A percentile compares a stretch with the other conserved stretches of the same genome.
Evolutionary conservation across 78 protist genomes (phyloP).

Genomic region (Dictyostelium purpureum): DNA sequence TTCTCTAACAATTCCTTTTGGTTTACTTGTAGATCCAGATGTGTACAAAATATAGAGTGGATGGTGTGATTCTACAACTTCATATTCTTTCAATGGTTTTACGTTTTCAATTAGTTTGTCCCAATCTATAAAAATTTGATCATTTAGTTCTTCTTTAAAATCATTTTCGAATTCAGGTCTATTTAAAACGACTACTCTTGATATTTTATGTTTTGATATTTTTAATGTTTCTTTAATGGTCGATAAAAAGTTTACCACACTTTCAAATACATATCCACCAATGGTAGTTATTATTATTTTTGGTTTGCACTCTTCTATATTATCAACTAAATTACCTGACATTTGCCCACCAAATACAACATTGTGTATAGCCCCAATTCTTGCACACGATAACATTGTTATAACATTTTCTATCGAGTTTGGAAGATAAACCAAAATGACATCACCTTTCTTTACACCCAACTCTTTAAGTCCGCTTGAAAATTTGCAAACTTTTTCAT

Average conservation of each 20-base stretch:
- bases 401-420: slow-evolving; percentile 54
- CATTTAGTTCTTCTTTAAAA: too few relatives aligned
- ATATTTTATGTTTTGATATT: background rate
- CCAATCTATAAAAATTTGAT: slow-evolving; percentile 67
- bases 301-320: slow-evolving; percentile 73
- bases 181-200: background rate
- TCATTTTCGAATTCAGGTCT: background rate
- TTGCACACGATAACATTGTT: slow-evolving; percentile 93
- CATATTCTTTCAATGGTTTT: slow-evolving; percentile 8
- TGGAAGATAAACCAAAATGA: slow-evolving; percentile 92
- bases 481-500: slow-evolving; percentile 56
- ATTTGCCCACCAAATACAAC: slow-evolving; percentile 80
- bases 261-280: slow-evolving; percentile 27
- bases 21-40: slow-evolving; percentile 86
- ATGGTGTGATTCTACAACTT: slow-evolving; percentile 69
- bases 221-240: slow-evolving; percentile 28
- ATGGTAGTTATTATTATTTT: slow-evolving; percentile 57
- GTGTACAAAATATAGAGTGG: slow-evolving; percentile 93
- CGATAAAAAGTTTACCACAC: background rate
- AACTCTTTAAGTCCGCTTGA: slow-evolving; percentile 58
- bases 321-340: background rate
- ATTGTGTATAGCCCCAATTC: slow-evolving; percentile 92
- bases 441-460: slow-evolving; percentile 88
- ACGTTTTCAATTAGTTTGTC: background rate
- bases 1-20: slow-evolving; percentile 54